Conservation (phyloP, 2,329 filamentous ascomycete species). For the Aureobasidium subglaciale region DNA sequence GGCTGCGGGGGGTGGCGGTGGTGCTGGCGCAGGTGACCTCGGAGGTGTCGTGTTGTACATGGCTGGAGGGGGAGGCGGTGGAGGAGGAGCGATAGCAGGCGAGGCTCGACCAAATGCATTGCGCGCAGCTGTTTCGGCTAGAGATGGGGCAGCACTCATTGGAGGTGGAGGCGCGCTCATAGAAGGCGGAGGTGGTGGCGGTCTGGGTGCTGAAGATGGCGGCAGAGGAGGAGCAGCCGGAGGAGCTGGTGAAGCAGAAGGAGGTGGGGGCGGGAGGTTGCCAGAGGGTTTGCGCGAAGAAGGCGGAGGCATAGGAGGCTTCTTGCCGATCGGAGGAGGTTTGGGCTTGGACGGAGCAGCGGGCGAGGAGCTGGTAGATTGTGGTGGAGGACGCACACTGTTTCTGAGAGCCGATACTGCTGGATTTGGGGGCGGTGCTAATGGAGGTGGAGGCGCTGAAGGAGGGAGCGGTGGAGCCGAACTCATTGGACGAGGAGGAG, state of each 20-base stretch:
- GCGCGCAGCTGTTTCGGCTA: conserved; percentile 10
- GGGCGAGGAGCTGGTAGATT: conserved; percentile 52
- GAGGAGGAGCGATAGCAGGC: conserved; percentile 51
- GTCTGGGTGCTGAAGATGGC: conserved; percentile 23
- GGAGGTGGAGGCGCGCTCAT: conserved; percentile 26
- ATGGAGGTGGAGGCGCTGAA: conserved; percentile 38
- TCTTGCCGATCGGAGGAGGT: conserved; percentile 75
- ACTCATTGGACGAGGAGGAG: conserved; percentile 33
- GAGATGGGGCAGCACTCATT: background rate
- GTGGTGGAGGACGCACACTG: conserved; percentile 51
- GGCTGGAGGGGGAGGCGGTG: conserved; percentile 46
- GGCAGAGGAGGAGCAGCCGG: conserved; percentile 30
- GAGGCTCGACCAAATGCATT: conserved; percentile 9
- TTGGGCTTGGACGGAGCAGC: conserved; percentile 48
- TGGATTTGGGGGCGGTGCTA: conserved; percentile 52
- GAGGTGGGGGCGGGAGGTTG: background rate
- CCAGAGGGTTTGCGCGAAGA: conserved; percentile 52
- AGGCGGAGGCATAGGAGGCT: conserved; percentile 54
- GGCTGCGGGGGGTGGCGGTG: conserved; percentile 50
- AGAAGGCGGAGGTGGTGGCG: conserved; percentile 20
- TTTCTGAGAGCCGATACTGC: conserved; percentile 44
- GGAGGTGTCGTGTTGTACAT: conserved; percentile 58
- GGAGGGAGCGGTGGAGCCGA: conserved; percentile 48
- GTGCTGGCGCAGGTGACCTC: conserved; percentile 63
- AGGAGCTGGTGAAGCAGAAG: conserved; percentile 60